Percentiles rank a stretch among this genome's conserved stretches.
phyloP scores from a whole-genome alignment of 495 filamentous ascomycete genomes.

The Hyaloscypha bicolor region DNA sequence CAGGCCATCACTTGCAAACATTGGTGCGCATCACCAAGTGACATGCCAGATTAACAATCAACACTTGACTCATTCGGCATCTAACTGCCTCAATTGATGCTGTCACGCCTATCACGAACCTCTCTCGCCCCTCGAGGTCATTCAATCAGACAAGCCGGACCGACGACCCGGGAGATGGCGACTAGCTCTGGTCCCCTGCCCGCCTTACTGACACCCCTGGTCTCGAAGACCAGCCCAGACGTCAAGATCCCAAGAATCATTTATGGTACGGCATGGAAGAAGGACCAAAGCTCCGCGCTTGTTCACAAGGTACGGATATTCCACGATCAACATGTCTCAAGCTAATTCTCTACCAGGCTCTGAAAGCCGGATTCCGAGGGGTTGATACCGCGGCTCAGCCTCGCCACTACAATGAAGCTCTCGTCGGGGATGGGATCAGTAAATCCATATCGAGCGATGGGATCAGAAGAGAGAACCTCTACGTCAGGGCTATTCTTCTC shows the following conservation, averaged over 20 bases:
- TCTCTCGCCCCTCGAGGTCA: neutral
- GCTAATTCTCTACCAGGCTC: conserved; percentile 50
- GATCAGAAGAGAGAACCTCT: conserved; percentile 62
- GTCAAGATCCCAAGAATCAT: conserved; percentile 59
- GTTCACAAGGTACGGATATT: conserved; percentile 39
- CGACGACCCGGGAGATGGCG: neutral
- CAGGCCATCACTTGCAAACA: neutral
- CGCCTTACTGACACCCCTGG: conserved; percentile 8
- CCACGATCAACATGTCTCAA: neutral
- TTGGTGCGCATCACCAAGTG: conserved; percentile 8
- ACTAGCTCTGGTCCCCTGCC: neutral
- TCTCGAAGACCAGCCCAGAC: conserved; percentile 11
- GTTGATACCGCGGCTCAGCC: conserved; percentile 83
- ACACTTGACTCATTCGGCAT: neutral
- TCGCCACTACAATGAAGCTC: conserved; percentile 73
- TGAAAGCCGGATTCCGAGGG: conserved; percentile 71
- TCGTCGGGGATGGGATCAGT: conserved; percentile 67
- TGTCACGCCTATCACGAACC: neutral
- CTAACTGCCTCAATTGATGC: neutral
- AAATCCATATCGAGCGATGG: conserved; percentile 58
- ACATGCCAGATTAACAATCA: conserved; percentile 1
- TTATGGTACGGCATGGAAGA: conserved; percentile 92
- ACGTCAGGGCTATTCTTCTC: conserved; percentile 44
- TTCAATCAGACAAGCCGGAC: neutral
- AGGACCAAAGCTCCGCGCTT: conserved; percentile 64